These are phyloP conservation scores for Cornus kousa DNA, from an alignment of 148 eudicot species.

Conservation along the genomic window DNA sequence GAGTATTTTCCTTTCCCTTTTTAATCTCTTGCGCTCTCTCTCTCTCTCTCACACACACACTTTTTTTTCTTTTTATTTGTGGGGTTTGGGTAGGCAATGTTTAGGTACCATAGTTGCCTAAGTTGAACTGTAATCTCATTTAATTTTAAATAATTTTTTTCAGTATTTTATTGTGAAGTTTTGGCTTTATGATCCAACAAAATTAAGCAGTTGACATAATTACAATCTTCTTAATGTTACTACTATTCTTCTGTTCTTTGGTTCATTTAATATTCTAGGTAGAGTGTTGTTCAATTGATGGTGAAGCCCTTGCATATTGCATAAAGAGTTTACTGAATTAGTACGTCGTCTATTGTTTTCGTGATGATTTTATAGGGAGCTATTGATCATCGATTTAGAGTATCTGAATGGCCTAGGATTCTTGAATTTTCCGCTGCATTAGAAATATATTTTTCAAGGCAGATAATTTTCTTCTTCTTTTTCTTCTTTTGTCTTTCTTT, in stretches of 20 bases:
- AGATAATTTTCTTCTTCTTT: background rate
- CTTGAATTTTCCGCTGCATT: background rate
- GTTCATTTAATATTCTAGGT: background rate
- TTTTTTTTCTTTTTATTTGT: background rate
- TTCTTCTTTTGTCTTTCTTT: background rate
- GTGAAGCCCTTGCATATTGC: background rate
- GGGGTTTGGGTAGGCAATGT: background rate
- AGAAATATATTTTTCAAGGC: background rate
- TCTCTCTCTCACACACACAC: background rate
- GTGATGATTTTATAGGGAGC: background rate
- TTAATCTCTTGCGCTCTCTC: background rate
- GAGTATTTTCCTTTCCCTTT: background rate
- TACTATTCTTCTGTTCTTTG: background rate
- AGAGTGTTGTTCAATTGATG: background rate
- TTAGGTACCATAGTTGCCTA: background rate
- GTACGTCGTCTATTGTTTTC: background rate
- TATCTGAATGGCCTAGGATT: background rate
- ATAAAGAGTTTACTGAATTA: background rate
- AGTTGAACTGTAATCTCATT: background rate
- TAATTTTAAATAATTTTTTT: background rate
- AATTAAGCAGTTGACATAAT: background rate
- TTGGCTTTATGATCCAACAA: background rate
- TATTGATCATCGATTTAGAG: background rate
- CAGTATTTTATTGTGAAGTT: background rate
- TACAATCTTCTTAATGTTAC: background rate